Conservation (phyloP, 1,284 basidiomycete species). For the Ceratobasidium sp. region DNA sequence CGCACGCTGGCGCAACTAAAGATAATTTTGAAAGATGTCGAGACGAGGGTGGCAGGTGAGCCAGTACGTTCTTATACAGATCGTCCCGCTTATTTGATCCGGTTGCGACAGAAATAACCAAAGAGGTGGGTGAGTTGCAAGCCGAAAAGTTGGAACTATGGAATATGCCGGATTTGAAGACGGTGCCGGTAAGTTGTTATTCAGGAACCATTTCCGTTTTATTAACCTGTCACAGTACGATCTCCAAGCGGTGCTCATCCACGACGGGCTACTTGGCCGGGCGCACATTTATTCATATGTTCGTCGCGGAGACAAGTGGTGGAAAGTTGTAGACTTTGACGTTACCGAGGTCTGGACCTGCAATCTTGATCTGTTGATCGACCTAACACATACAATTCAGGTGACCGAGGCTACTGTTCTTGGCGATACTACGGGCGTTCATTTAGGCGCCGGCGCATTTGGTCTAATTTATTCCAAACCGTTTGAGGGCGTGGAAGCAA, state of each 20-base stretch:
- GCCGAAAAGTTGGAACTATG: constrained; percentile 56
- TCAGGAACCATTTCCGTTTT: not conserved
- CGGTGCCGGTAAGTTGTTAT: constrained; percentile 60
- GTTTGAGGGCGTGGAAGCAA: not conserved
- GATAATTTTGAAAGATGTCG: constrained; percentile 58
- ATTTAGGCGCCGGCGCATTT: constrained; percentile 75
- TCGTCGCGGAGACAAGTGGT: constrained; percentile 64
- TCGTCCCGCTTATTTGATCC: not conserved
- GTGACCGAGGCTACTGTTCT: constrained; percentile 71
- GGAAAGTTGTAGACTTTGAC: constrained; percentile 76
- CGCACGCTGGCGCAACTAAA: constrained; percentile 58
- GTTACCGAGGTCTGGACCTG: constrained; percentile 61
- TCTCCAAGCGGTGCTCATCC: constrained; percentile 72
- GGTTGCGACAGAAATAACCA: constrained; percentile 58
- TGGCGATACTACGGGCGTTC: constrained; percentile 68
- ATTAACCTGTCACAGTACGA: constrained; percentile 62
- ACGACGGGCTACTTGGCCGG: constrained; percentile 74
- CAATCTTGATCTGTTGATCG: not conserved
- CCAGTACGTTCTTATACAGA: not conserved
- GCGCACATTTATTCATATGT: constrained; percentile 78
- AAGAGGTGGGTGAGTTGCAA: constrained; percentile 56
- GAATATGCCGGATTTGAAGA: constrained; percentile 66
- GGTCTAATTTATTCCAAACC: constrained; percentile 65
- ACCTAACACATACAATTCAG: constrained; percentile 50
- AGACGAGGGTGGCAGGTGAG: constrained; percentile 62